Evolutionary conservation across 2,329 filamentous ascomycete species (phyloP).

Genomic region (Thelonectria discophora): DNA sequence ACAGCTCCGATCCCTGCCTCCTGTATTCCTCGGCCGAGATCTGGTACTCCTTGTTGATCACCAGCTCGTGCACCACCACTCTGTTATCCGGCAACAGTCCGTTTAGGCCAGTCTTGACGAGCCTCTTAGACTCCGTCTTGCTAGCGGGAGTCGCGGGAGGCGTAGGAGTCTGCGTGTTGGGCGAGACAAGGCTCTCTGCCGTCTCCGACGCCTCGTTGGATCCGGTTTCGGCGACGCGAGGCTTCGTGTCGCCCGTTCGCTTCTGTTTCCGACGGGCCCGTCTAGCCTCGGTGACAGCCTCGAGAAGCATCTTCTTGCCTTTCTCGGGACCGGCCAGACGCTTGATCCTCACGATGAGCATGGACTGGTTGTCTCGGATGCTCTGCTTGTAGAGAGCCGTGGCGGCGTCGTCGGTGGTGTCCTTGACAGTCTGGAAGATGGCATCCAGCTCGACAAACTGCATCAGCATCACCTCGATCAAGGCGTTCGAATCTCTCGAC

Average conservation of each 20-base stretch:
- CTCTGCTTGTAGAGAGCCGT: conserved; percentile 81
- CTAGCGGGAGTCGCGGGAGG: conserved; percentile 60
- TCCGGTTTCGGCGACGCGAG: conserved; percentile 66
- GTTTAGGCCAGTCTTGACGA: conserved; percentile 54
- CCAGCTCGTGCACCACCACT: conserved; percentile 79
- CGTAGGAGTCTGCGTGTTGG: conserved; percentile 60
- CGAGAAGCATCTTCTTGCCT: conserved; percentile 77
- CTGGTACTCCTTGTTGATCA: conserved; percentile 80
- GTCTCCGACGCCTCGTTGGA: conserved; percentile 50
- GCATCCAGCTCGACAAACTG: conserved; percentile 86
- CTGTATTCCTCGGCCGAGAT: conserved; percentile 70
- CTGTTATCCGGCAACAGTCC: conserved; percentile 76
- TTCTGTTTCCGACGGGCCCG: conserved; percentile 71
- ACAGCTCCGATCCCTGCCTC: conserved; percentile 62
- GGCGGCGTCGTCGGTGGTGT: conserved; percentile 76
- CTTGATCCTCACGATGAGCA: conserved; percentile 82
- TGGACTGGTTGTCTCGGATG: conserved; percentile 82
- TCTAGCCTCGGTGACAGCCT: conserved; percentile 77
- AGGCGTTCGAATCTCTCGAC: conserved; percentile 77
- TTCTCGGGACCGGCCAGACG: conserved; percentile 76
- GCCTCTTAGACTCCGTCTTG: conserved; percentile 50
- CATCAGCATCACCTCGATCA: conserved; percentile 86
- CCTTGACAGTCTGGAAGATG: conserved; percentile 84
- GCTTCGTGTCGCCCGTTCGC: conserved; percentile 74
- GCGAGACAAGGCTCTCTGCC: conserved; percentile 49